Conservation (phyloP, 108 stramenopile genomes). For the Cyclotella distinguenda region DNA sequence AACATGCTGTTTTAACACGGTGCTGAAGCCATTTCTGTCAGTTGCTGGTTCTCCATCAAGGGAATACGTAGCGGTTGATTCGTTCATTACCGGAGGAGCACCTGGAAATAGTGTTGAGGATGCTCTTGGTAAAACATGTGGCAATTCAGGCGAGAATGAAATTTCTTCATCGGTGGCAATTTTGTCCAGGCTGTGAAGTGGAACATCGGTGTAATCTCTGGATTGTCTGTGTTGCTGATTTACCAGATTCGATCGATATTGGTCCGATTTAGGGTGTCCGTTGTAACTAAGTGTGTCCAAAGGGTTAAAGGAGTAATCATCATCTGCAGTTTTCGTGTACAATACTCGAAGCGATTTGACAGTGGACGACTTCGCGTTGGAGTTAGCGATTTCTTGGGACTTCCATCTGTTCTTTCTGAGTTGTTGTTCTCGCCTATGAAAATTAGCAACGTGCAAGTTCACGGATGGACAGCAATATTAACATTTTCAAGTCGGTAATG, state of each 20-base stretch:
- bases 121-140: background rate
- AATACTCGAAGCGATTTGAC: constrained; percentile 18
- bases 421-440: constrained; percentile 28
- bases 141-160: constrained; percentile 7
- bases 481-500: no score
- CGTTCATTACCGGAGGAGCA: constrained; percentile 2
- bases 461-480: no score
- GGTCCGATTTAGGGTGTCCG: background rate
- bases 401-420: constrained; percentile 31
- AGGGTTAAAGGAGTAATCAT: constrained; percentile 45
- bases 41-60: constrained; percentile 1
- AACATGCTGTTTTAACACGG: constrained; percentile 14
- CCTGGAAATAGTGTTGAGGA: constrained; percentile 4
- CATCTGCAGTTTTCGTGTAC: constrained; percentile 8
- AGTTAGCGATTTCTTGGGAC: constrained; percentile 26
- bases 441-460: no score
- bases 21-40: background rate
- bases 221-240: background rate
- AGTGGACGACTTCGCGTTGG: background rate
- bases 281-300: background rate
- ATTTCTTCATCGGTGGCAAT: constrained; percentile 2
- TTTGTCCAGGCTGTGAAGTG: background rate
- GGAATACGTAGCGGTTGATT: background rate
- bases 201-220: constrained; percentile 4
- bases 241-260: background rate